These are phyloP conservation scores for Aphanocladium album DNA, from an alignment of 2,329 filamentous ascomycete genomes.

Conservation along the genomic window DNA sequence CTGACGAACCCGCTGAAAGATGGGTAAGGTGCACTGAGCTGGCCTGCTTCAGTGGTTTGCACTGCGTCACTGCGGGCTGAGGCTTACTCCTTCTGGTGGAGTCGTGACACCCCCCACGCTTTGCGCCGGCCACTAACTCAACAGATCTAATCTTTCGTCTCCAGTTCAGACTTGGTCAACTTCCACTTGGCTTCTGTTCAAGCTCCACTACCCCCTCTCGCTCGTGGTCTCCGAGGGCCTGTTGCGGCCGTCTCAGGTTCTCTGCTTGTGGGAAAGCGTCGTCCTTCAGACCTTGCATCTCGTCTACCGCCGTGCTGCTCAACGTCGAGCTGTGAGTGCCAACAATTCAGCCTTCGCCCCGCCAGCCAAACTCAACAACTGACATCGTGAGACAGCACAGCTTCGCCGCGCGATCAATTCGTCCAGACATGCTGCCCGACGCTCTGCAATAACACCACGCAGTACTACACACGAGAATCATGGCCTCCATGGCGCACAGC, in stretches of 20 bases:
- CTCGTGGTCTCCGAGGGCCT: neutral
- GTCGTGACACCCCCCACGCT: neutral
- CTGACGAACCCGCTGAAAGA: neutral
- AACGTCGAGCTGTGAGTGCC: neutral
- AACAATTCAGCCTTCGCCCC: neutral
- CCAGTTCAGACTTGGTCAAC: slow-evolving; percentile 1
- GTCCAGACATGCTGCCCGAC: neutral
- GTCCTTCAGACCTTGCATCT: neutral
- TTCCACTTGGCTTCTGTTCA: slow-evolving; percentile 1
- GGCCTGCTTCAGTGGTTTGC: neutral
- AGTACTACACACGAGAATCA: neutral
- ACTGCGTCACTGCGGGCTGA: neutral
- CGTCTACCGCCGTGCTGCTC: neutral
- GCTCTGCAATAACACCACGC: neutral
- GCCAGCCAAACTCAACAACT: slow-evolving; percentile 5
- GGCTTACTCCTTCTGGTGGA: neutral
- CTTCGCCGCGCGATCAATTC: neutral
- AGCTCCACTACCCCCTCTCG: slow-evolving; percentile 7
- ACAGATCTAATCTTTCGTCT: slow-evolving; percentile 12
- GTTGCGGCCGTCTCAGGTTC: neutral
- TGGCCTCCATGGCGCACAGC: slow-evolving; percentile 19
- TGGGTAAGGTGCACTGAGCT: neutral
- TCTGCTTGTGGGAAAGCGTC: neutral
- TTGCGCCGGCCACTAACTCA: slow-evolving; percentile 8
- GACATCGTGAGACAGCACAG: slow-evolving; percentile 1